Conservation (phyloP, 2,329 filamentous ascomycete species). For the Graphiopsis chlorocephala region DNA sequence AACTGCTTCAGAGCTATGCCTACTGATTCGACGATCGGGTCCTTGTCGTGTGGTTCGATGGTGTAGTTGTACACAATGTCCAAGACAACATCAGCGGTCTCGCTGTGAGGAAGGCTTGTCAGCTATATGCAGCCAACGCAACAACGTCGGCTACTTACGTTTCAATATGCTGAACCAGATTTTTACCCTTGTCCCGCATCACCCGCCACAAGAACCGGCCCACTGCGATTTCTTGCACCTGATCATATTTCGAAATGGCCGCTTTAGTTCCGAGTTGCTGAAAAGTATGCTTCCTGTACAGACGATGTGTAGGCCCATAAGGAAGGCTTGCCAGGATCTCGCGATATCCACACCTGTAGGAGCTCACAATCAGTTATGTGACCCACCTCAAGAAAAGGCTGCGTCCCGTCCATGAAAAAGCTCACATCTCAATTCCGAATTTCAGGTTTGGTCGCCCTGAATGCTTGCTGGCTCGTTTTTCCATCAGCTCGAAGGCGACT, state of each 20-base stretch:
- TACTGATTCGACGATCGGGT: conserved; percentile 46
- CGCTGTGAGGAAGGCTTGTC: conserved; percentile 25
- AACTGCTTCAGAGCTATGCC: conserved; percentile 43
- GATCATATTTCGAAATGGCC: conserved; percentile 40
- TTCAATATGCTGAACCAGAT: conserved; percentile 42
- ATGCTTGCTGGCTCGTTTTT: conserved; percentile 36
- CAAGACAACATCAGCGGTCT: conserved; percentile 43
- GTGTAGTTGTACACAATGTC: conserved; percentile 50
- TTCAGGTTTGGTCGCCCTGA: conserved; percentile 36
- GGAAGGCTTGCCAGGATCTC: conserved; percentile 28
- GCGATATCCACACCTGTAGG: conserved; percentile 36
- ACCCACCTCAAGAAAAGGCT: too few relatives aligned
- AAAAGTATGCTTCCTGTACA: conserved; percentile 46
- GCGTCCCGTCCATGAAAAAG: background rate
- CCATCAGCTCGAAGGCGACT: conserved; percentile 40
- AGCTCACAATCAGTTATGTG: background rate
- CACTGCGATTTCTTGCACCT: conserved; percentile 45
- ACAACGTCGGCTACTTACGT: conserved; percentile 31
- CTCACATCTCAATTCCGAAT: conserved; percentile 23
- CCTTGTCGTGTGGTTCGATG: conserved; percentile 37
- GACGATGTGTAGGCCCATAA: conserved; percentile 32
- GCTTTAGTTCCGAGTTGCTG: conserved; percentile 47
- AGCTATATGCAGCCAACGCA: background rate
- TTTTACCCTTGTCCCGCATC: conserved; percentile 37
- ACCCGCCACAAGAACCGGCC: conserved; percentile 45